Conservation (phyloP, 495 filamentous ascomycete genomes). For the Aspergillus bertholletiae region DNA sequence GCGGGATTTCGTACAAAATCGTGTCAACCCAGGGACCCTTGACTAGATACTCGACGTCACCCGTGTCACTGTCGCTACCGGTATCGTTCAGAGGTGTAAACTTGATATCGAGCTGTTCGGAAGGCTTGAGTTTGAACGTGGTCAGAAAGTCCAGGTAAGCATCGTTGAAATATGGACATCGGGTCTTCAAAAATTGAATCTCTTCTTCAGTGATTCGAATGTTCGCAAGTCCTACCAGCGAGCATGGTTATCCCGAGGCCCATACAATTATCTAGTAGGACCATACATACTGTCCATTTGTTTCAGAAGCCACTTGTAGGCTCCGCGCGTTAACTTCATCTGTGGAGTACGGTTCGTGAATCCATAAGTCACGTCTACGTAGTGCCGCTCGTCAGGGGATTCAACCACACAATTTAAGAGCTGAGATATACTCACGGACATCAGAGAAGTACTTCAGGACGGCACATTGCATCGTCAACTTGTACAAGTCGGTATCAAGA, state of each 20-base stretch:
- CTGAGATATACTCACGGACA: constrained; percentile 50
- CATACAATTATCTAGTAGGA: not conserved
- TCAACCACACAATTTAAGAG: not conserved
- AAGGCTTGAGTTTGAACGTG: constrained; percentile 73
- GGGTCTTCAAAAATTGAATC: constrained; percentile 67
- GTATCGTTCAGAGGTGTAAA: constrained; percentile 66
- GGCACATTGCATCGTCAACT: constrained; percentile 98
- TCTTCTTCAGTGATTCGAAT: constrained; percentile 76
- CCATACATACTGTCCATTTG: constrained; percentile 70
- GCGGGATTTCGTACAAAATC: constrained; percentile 94
- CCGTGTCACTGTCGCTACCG: constrained; percentile 64
- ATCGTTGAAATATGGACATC: constrained; percentile 76
- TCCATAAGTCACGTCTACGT: constrained; percentile 74
- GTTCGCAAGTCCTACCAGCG: constrained; percentile 63
- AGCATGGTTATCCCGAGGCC: not conserved
- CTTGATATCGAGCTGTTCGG: constrained; percentile 68
- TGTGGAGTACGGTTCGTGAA: constrained; percentile 95
- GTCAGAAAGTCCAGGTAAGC: constrained; percentile 77
- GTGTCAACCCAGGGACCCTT: constrained; percentile 89
- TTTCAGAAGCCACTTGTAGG: constrained; percentile 78
- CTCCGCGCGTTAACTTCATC: constrained; percentile 80
- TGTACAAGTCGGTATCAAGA: constrained; percentile 96
- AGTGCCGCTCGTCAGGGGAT: constrained; percentile 15
- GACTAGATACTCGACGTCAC: constrained; percentile 69
- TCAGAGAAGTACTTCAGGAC: constrained; percentile 86